A percentile compares a stretch with the other conserved stretches of the same genome.
Evolutionary conservation across 2,329 filamentous ascomycete genomes (phyloP).

Genomic region (Dendrostoma leiphaemia): DNA sequence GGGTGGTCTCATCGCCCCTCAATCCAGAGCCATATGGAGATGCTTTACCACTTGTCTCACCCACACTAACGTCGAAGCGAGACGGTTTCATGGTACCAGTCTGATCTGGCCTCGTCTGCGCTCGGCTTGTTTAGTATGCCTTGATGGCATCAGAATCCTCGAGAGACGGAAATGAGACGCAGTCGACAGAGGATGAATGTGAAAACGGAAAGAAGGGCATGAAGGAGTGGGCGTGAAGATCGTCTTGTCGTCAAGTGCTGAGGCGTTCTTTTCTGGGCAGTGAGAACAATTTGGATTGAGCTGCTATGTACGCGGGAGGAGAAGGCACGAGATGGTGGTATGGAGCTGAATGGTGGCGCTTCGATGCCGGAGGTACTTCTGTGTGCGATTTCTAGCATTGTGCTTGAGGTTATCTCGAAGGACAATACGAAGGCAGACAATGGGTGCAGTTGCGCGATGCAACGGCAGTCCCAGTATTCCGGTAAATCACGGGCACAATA

Average conservation of each 20-base stretch:
- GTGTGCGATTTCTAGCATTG: background rate
- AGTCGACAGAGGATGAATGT: background rate
- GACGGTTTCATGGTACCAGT: background rate
- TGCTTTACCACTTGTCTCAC: background rate
- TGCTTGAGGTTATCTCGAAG: background rate
- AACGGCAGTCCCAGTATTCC: too few relatives aligned
- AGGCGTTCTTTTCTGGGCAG: background rate
- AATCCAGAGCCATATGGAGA: background rate
- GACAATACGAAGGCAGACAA: constrained; percentile 8
- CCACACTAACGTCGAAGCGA: background rate
- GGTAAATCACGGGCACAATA: too few relatives aligned
- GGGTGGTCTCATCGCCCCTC: background rate
- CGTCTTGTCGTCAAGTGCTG: background rate
- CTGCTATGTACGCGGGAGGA: background rate
- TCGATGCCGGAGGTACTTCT: background rate
- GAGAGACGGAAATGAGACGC: background rate
- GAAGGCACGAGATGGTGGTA: background rate
- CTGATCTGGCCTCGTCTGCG: background rate
- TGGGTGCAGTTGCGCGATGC: background rate
- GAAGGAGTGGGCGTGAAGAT: background rate
- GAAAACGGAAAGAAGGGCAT: background rate
- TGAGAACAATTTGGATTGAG: background rate
- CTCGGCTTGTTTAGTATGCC: background rate
- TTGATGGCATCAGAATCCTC: too few relatives aligned
- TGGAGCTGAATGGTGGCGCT: background rate